Base-by-base conservation (phyloP, 257 asterid species). In the Solanum sparsipilum region DNA sequence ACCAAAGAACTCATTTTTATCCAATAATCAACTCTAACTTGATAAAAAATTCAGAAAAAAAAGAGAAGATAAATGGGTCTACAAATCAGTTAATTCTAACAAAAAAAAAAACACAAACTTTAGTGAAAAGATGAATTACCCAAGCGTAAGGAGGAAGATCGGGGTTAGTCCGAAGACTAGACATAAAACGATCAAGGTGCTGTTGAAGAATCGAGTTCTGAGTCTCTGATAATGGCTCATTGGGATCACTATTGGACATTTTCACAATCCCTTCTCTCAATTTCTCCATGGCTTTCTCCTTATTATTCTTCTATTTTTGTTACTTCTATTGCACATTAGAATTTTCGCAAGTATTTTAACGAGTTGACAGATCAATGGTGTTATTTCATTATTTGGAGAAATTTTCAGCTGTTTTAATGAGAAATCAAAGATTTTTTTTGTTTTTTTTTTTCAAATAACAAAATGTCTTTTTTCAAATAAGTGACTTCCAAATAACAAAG, bases 11-110 rank as follows among this genome's bases (percentile, higher is more conserved):
- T 56, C 65, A 56, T 56, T 56, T 56, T 56, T 56, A 18, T 56
- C n/a, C 65, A 56, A 18, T 20, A 56, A 56, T 56, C 25, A 6
- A 56, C 65, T 0, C 10, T 18, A 20, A 2, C 0, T 18, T 56
- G 0, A 16, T 18, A 0, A 20, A 56, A 56, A 6, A 2, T 6
- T 56, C 4, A 0, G 21, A 6, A 18, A 18, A 16, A 52, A 52
- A 16, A 5, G 4, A 12, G 20, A 52, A 18, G 23, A 52, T 2
- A 56, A 56, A 56, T 56, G 10, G n/a, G 65, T 0, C 10, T 56
- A 18, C 25, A 56, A 18, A 56, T 56, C 25, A 56, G n/a, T 20
- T 56, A 20, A 18, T 18, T 56, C 65, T 56, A 18, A 18, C 2
- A 1, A 48, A 52, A 52, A 46, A 46, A 46, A 52, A 56, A 20